phyloP scores from a whole-genome alignment of 305 asterid species.

The Fraxinus platypoda region DNA sequence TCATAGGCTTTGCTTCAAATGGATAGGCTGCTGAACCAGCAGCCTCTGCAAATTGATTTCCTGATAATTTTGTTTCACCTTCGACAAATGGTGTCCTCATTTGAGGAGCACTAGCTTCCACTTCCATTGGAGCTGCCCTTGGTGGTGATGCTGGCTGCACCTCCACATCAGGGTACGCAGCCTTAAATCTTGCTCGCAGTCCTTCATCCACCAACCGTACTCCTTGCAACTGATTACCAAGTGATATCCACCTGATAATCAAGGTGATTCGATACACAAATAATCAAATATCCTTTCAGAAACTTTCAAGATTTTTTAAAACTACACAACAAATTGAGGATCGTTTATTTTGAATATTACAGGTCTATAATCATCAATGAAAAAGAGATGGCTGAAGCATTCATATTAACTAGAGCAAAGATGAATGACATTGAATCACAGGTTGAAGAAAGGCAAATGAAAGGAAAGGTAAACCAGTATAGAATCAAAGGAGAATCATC shows the following conservation, averaged over 20 bases:
- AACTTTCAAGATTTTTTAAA: not conserved
- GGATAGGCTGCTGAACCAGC: slow-evolving; percentile 30
- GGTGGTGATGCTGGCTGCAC: slow-evolving; percentile 98
- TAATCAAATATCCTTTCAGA: not conserved
- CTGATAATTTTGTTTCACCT: slow-evolving; percentile 40
- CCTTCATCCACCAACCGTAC: slow-evolving; percentile 89
- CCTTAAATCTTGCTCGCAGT: slow-evolving; percentile 90
- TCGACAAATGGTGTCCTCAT: slow-evolving; percentile 37
- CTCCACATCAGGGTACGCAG: slow-evolving; percentile 92
- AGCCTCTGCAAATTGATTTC: slow-evolving; percentile 32
- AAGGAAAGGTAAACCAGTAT: not conserved
- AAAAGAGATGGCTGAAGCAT: not conserved
- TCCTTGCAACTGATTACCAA: slow-evolving; percentile 92
- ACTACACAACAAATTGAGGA: not conserved
- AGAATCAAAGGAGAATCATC: not conserved
- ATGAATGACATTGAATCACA: not conserved
- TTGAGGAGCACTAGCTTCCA: slow-evolving; percentile 50
- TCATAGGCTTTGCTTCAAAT: slow-evolving; percentile 38
- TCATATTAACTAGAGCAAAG: not conserved
- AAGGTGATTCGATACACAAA: not conserved
- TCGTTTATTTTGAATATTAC: not conserved
- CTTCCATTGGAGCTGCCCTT: slow-evolving; percentile 71
- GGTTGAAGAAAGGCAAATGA: not conserved
- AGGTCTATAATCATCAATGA: not conserved
- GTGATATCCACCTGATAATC: slow-evolving; percentile 82